phyloP scores from a whole-genome alignment of 31 red algal species.

The Odonthalia washingtoniensis region DNA sequence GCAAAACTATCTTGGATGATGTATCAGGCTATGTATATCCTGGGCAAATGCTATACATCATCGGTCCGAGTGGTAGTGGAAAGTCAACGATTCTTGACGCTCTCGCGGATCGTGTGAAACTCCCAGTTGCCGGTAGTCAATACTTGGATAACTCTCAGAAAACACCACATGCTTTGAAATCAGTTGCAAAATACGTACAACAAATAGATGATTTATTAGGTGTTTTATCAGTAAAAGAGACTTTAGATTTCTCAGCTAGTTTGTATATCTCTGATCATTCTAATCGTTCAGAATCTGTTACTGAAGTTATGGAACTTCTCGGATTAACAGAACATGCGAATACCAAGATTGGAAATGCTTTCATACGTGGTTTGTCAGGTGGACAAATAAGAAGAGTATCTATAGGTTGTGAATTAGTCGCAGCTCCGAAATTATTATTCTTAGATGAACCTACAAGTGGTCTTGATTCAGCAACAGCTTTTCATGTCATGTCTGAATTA shows the following conservation, averaged over 20 bases:
- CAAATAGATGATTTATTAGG: conserved; percentile 83
- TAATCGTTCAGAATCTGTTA: conserved; percentile 42
- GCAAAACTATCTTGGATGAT: conserved; percentile 47
- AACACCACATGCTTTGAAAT: conserved; percentile 47
- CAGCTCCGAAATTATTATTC: conserved; percentile 64
- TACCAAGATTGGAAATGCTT: conserved; percentile 76
- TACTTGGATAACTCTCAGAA: conserved; percentile 52
- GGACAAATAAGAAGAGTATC: conserved; percentile 85
- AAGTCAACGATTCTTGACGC: conserved; percentile 78
- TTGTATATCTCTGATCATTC: conserved; percentile 16
- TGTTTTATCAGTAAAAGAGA: conserved; percentile 69
- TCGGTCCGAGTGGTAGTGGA: conserved; percentile 80
- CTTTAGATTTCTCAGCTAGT: conserved; percentile 44
- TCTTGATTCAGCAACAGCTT: conserved; percentile 76
- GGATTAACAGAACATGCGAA: conserved; percentile 52
- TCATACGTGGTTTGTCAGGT: conserved; percentile 78
- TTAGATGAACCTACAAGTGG: conserved; percentile 66
- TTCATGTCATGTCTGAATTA: conserved; percentile 60
- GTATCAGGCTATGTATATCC: conserved; percentile 74
- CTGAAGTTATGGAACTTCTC: conserved; percentile 66
- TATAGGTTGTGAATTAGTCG: conserved; percentile 78
- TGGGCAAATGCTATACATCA: conserved; percentile 81
- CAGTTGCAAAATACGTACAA: conserved; percentile 72
- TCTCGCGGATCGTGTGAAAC: conserved; percentile 66
- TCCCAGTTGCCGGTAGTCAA: conserved; percentile 62